Evolutionary conservation across 2,329 filamentous ascomycete species (phyloP), one percentile per base, ranked within the genome.

Genomic region (Thelonectria olida): DNA sequence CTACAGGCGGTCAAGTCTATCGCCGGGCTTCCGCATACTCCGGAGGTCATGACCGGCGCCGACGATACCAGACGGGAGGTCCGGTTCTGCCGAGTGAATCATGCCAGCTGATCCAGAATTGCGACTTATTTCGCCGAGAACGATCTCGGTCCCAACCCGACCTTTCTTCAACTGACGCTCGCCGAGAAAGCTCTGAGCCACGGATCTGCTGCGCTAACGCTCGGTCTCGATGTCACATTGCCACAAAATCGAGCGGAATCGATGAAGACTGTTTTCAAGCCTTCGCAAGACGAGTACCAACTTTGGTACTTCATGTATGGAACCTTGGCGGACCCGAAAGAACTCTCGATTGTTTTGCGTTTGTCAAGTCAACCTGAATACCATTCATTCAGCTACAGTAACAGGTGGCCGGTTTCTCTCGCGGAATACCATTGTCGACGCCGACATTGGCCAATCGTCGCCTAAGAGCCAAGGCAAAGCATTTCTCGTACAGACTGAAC

Each of bases 281-380:
- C 57, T 10, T 39, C 19, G 8, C 61, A 61, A 44, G 42, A 61
- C 12, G 49, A 63, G 38, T 63, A 57, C 27, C 61, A 48, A 10
- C 48, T 63, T 6, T 63, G 57, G 57, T 63, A 61, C 17, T 63
- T 57, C 28, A 54, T 57, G 41, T 60, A 63, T n/a, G 61, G 56
- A 10, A 51, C 52, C 15, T 22, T 57, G 7, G 61, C 47, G 2
- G 57, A 63, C 22, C 47, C 52, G 8, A 28, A 50, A 5, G 61
- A 60, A 28, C 57, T 61, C 22, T 48, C 47, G 7, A 36, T 54
- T 9, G 54, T 61, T 25, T 19, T 61, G 10, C 31, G 47, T 17
- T 28, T 55, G n/a, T 17, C 34, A 3, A 12, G 17, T 9, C 27
- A 52, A 13, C 61, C 48, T 2, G 20, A 52, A 31, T 63, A 60